Evolutionary conservation across 1,139 yeast species (phyloP).

Genomic region (Meyerozyma sp.): DNA sequence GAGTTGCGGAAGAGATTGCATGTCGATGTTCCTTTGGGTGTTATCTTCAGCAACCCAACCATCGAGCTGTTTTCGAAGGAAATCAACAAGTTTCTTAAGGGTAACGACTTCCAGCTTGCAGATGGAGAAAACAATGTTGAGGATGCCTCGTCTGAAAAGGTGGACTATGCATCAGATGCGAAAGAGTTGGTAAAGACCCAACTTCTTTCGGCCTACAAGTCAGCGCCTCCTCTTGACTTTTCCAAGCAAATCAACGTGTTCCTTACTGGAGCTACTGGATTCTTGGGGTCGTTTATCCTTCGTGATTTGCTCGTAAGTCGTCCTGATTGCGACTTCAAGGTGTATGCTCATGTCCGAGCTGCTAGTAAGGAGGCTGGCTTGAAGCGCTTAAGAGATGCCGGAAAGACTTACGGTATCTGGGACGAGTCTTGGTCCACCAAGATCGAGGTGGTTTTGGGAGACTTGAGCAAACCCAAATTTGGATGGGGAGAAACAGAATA

Average conservation of each 20-base stretch:
- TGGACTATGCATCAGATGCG: slow-evolving; percentile 75
- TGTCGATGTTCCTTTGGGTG: slow-evolving; percentile 83
- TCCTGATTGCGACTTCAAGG: slow-evolving; percentile 40
- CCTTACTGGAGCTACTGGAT: slow-evolving; percentile 95
- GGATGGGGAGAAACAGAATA: slow-evolving; percentile 62
- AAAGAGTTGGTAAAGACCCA: slow-evolving; percentile 40
- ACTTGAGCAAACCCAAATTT: slow-evolving; percentile 64
- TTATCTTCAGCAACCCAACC: slow-evolving; percentile 85
- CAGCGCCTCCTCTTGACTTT: slow-evolving; percentile 22
- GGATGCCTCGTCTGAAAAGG: slow-evolving; percentile 16
- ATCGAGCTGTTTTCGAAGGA: slow-evolving; percentile 72
- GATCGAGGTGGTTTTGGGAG: slow-evolving; percentile 78
- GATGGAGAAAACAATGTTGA: slow-evolving; percentile 24
- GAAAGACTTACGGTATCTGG: slow-evolving; percentile 86
- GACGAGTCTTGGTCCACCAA: slow-evolving; percentile 50
- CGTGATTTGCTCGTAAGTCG: slow-evolving; percentile 61
- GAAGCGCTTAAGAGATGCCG: slow-evolving; percentile 71
- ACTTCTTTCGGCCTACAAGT: slow-evolving; percentile 36
- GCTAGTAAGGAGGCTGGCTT: slow-evolving; percentile 60
- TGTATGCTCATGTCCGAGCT: slow-evolving; percentile 92
- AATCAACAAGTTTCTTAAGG: slow-evolving; percentile 51
- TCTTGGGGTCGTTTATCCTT: slow-evolving; percentile 84
- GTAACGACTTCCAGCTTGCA: slow-evolving; percentile 41
- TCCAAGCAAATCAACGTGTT: slow-evolving; percentile 57
- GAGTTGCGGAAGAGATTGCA: slow-evolving; percentile 74